These are phyloP conservation scores for Aspergillus sojae DNA, from an alignment of 2,329 filamentous ascomycete genomes.

Conservation along the genomic window DNA sequence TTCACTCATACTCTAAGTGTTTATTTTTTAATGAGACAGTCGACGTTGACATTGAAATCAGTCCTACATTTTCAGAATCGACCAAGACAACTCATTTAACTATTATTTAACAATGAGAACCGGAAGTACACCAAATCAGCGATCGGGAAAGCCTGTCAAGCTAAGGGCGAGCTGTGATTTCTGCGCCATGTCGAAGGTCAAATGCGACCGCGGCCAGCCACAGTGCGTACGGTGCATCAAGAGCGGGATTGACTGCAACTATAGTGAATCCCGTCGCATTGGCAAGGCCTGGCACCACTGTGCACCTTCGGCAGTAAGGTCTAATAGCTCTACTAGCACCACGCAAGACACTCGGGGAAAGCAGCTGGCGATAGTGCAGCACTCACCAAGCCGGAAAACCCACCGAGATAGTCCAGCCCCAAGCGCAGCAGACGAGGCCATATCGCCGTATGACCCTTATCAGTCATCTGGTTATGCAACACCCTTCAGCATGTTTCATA, in stretches of 20 bases:
- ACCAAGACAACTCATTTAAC: neutral
- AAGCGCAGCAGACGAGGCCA: neutral
- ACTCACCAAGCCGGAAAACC: neutral
- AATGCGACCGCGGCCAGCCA: neutral
- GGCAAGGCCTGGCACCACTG: neutral
- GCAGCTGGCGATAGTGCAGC: neutral
- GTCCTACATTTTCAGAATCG: neutral
- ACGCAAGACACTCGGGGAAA: neutral
- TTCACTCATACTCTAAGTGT: neutral
- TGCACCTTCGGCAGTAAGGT: neutral
- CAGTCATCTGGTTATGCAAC: neutral
- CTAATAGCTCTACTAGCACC: neutral
- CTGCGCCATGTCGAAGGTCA: conserved; percentile 1
- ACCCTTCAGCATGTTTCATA: neutral
- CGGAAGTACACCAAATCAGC: neutral
- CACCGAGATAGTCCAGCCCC: neutral
- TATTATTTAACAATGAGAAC: neutral
- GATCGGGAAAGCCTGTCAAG: neutral
- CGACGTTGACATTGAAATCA: neutral
- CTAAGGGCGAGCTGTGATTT: neutral
- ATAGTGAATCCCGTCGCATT: neutral
- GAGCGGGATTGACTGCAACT: neutral
- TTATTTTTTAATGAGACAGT: neutral
- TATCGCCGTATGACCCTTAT: neutral
- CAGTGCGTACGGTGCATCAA: neutral